A percentile compares a stretch with the other conserved stretches of the same genome.
Evolutionary conservation across 2,329 filamentous ascomycete species (phyloP).

Genomic region (Lachnellula subtilissima): DNA sequence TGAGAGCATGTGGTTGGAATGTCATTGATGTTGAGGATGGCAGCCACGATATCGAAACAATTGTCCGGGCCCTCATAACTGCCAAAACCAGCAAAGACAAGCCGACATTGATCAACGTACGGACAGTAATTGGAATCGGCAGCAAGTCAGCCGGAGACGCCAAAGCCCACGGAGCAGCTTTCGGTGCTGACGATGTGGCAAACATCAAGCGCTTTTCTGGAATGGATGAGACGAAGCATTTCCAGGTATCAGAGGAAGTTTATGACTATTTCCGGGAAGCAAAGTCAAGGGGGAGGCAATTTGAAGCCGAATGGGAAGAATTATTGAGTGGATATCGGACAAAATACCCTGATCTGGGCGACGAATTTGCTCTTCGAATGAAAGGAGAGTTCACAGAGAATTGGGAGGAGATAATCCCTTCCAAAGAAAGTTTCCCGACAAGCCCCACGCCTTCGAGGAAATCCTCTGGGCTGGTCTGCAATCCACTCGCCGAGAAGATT

Average conservation of each 20-base stretch:
- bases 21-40: constrained; percentile 45
- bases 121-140: constrained; percentile 44
- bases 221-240: constrained; percentile 36
- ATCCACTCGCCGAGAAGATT: constrained; percentile 45
- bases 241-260: constrained; percentile 40
- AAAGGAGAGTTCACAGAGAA: constrained; percentile 43
- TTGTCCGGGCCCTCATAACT: constrained; percentile 39
- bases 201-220: not conserved
- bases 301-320: constrained; percentile 42
- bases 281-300: constrained; percentile 38
- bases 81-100: constrained; percentile 38
- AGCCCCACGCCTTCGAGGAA: constrained; percentile 46
- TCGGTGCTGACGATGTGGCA: constrained; percentile 21
- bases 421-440: constrained; percentile 39
- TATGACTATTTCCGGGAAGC: constrained; percentile 47
- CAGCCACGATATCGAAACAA: constrained; percentile 37
- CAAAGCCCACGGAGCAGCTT: constrained; percentile 21
- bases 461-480: constrained; percentile 44
- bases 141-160: constrained; percentile 29
- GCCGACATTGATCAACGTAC: constrained; percentile 48
- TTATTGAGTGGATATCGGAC: constrained; percentile 40
- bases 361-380: constrained; percentile 44
- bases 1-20: constrained; percentile 44
- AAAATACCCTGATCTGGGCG: constrained; percentile 44
- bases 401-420: constrained; percentile 44